Evolutionary conservation across 139 green algal genomes (phyloP).

Genomic region (Chlorella sp.): DNA sequence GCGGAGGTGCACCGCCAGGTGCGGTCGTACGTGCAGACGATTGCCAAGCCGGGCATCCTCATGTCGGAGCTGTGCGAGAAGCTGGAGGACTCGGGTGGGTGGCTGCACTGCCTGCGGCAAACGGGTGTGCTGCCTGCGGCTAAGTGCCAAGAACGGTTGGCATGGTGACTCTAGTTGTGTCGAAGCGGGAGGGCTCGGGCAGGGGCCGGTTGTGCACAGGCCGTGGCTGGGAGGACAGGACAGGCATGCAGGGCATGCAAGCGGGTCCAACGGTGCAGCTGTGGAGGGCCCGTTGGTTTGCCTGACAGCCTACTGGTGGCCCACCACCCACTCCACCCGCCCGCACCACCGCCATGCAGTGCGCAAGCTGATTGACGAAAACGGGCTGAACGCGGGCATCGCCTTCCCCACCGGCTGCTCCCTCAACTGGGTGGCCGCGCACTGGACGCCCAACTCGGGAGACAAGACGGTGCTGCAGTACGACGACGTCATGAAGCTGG

Average conservation of each 20-base stretch:
- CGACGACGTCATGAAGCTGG: constrained; percentile 99
- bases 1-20: constrained; percentile 97
- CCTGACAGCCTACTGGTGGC: too few relatives aligned
- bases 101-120: neutral
- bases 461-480: constrained; percentile 98
- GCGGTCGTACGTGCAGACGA: constrained; percentile 84
- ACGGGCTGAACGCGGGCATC: constrained; percentile 91
- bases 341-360: constrained; percentile 38
- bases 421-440: constrained; percentile 96
- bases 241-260: too few relatives aligned
- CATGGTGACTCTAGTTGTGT: too few relatives aligned
- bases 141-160: too few relatives aligned
- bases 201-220: too few relatives aligned
- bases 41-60: constrained; percentile 92
- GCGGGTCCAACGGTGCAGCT: too few relatives aligned
- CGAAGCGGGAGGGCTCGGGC: too few relatives aligned
- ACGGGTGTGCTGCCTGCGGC: neutral
- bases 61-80: constrained; percentile 94
- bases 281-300: too few relatives aligned
- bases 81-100: constrained; percentile 80
- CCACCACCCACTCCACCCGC: too few relatives aligned
- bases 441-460: constrained; percentile 98
- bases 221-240: too few relatives aligned
- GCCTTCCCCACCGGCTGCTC: constrained; percentile 95
- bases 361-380: constrained; percentile 89